Evolutionary conservation across 345 rosid genomes (phyloP).

Genomic region (Pelargonium nanum): DNA sequence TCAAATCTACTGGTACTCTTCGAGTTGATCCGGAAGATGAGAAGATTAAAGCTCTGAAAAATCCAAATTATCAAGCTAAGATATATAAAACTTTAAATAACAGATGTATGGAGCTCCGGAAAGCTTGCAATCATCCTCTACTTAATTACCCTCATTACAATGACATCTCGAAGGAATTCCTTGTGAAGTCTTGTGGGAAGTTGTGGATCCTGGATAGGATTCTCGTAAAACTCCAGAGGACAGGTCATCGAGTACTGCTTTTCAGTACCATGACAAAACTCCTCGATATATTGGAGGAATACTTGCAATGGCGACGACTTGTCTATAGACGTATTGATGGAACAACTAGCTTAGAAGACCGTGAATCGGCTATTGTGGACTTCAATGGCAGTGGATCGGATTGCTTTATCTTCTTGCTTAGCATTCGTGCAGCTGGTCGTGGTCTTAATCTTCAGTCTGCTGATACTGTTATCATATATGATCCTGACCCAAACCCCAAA

Average conservation of each 20-base stretch:
- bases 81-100: slow-evolving; percentile 67
- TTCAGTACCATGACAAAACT: slow-evolving; percentile 99
- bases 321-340: slow-evolving; percentile 95
- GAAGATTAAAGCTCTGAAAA: slow-evolving; percentile 60
- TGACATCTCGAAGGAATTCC: slow-evolving; percentile 86
- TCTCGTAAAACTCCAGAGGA: slow-evolving; percentile 84
- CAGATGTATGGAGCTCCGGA: slow-evolving; percentile 99
- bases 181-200: slow-evolving; percentile 91
- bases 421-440: slow-evolving; percentile 98
- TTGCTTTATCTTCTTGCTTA: slow-evolving; percentile 90
- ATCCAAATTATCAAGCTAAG: slow-evolving; percentile 70
- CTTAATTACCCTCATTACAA: slow-evolving; percentile 88
- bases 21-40: slow-evolving; percentile 98
- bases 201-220: slow-evolving; percentile 91
- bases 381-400: slow-evolving; percentile 78
- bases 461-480: slow-evolving; percentile 95
- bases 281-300: slow-evolving; percentile 95
- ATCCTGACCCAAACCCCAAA: slow-evolving; percentile 99
- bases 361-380: slow-evolving; percentile 98
- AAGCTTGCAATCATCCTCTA: slow-evolving; percentile 94
- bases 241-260: slow-evolving; percentile 93
- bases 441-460: slow-evolving; percentile 99
- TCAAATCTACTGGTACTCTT: slow-evolving; percentile 91
- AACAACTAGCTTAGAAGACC: slow-evolving; percentile 97
- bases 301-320: slow-evolving; percentile 88